Evolutionary conservation across 2,329 filamentous ascomycete species (phyloP), one percentile per base, ranked within the genome.

Genomic region (Remersonia thermophila): DNA sequence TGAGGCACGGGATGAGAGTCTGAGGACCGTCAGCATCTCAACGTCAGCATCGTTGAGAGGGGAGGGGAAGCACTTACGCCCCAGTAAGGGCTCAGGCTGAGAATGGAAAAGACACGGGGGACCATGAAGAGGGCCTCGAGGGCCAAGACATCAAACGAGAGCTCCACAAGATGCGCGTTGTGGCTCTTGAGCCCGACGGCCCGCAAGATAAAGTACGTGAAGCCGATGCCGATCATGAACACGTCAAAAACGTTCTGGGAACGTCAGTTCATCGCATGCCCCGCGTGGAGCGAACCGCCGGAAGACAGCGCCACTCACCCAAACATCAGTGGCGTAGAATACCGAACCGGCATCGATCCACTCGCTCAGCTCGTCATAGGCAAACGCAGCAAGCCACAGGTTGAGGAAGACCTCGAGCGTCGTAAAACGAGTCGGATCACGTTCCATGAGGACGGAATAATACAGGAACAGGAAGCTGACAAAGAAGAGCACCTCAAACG

Each of bases 71-170:
- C 7, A 45, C 47, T 42, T 42, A 51, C 47, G 29, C 84, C 87
- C 70, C 91, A 95, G 55, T 93, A 94, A 1, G 84, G 83, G 49
- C 85, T 85, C 45, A 95, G 59, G 53, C 82, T 89, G 44, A 94
- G 68, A 35, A 95, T 71, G 11, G 86, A 93, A 60, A 81, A 93
- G 47, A 93, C 81, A 41, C 83, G 79, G 12, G 87, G 87, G 14
- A 94, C 81, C 58, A 95, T 78, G 55, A 95, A 89, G 8, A 95
- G 67, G 1, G 85, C 87, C 56, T 94, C 84, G 11, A 95, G 66
- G 0, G 85, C 80, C 15, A 95, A 65, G n/a, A 95, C 78, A 51
- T 95, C 84, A 55, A 94, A 95, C 1, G 85, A 79, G 3, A 80
- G 66, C 41, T 91, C 80, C 32, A 80, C 80, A n/a, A 84, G 70